A percentile compares a stretch with the other conserved stretches of the same genome.
phyloP scores from a whole-genome alignment of 2,329 filamentous ascomycete species.

The Camillea tinctor region DNA sequence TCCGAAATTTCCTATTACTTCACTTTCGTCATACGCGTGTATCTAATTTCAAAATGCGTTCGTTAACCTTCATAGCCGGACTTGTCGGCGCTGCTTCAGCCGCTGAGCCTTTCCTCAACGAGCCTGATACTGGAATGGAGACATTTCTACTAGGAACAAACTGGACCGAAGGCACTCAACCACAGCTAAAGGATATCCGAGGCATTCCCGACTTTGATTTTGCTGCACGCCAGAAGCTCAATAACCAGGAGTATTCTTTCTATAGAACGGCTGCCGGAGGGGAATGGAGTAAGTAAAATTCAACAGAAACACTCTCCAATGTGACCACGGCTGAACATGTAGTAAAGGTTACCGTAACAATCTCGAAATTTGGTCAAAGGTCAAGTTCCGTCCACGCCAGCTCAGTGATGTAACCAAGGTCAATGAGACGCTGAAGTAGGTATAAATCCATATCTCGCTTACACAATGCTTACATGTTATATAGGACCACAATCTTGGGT shows the following conservation, averaged over 20 bases:
- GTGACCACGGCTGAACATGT: background rate
- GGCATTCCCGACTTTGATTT: slow-evolving; percentile 51
- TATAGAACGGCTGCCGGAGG: slow-evolving; percentile 49
- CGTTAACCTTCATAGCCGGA: slow-evolving; percentile 2
- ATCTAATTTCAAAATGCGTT: slow-evolving; percentile 5
- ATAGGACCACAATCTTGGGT: slow-evolving; percentile 43
- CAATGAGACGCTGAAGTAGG: slow-evolving; percentile 29
- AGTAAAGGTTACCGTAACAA: slow-evolving; percentile 47
- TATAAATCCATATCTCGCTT: slow-evolving; percentile 16
- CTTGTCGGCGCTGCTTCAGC: slow-evolving; percentile 30
- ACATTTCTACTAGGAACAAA: slow-evolving; percentile 29
- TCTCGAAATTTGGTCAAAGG: slow-evolving; percentile 47
- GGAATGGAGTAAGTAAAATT: slow-evolving; percentile 39
- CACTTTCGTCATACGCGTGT: background rate
- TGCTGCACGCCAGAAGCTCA: slow-evolving; percentile 44
- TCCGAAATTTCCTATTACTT: background rate
- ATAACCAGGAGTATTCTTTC: slow-evolving; percentile 43
- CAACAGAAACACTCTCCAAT: background rate
- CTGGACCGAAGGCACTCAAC: slow-evolving; percentile 35
- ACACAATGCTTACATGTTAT: slow-evolving; percentile 25
- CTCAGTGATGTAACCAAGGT: slow-evolving; percentile 1
- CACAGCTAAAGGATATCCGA: slow-evolving; percentile 41
- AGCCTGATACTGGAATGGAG: slow-evolving; percentile 36
- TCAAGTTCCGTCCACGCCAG: slow-evolving; percentile 22
- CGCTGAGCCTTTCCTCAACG: slow-evolving; percentile 33